phyloP scores from a whole-genome alignment of 2,329 filamentous ascomycete species.

The Endoconidiophora laricicola region DNA sequence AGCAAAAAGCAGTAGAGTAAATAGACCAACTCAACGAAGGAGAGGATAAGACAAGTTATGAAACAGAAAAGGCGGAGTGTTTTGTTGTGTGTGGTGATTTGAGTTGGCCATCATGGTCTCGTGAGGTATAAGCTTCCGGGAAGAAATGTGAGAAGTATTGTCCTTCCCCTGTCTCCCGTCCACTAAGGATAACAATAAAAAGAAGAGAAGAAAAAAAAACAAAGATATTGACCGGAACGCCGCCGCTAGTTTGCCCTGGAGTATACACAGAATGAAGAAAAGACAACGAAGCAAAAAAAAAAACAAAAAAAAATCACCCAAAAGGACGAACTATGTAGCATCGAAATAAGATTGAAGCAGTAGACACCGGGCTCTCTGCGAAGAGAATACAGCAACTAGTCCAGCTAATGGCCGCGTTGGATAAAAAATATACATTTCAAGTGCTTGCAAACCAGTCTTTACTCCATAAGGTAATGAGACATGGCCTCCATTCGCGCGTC shows the following conservation, averaged over 20 bases:
- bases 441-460: conserved; percentile 3
- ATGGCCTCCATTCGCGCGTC: conserved; percentile 12
- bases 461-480: not conserved
- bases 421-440: not conserved
- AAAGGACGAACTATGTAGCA: conserved; percentile 2
- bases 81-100: no score
- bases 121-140: conserved; percentile 1
- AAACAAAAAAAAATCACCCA: not conserved
- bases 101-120: not conserved
- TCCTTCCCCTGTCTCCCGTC: not conserved
- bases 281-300: conserved; percentile 3
- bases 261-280: conserved; percentile 8
- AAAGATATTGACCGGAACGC: conserved; percentile 9
- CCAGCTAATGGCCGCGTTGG: conserved; percentile 9
- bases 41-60: not conserved
- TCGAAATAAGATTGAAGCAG: conserved; percentile 3
- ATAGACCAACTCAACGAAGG: not conserved
- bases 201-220: conserved; percentile 3
- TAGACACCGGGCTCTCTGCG: conserved; percentile 5
- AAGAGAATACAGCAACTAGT: conserved; percentile 9
- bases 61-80: not conserved
- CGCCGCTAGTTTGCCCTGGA: conserved; percentile 11
- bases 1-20: not conserved
- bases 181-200: not conserved
- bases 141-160: not conserved